These are phyloP conservation scores for Diutina catenulata DNA, from an alignment of 1,139 yeast genomes.

Conservation along the genomic window DNA sequence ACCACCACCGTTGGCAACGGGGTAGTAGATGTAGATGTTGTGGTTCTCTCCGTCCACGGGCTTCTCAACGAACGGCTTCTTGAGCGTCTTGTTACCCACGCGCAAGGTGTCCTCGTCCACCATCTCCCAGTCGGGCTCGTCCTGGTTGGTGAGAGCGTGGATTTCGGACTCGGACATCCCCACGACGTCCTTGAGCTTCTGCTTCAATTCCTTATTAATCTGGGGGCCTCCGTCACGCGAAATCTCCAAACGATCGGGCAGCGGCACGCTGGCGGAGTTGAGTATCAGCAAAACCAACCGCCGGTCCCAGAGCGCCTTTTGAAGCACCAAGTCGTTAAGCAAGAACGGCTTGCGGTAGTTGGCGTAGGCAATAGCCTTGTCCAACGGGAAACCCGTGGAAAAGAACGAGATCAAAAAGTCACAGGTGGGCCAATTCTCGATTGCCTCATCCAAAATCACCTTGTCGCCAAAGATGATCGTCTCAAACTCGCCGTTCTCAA, in stretches of 20 bases:
- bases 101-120: constrained; percentile 74
- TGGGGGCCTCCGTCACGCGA: constrained; percentile 96
- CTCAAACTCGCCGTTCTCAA: constrained; percentile 92
- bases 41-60: constrained; percentile 99
- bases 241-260: constrained; percentile 79
- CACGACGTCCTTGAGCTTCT: constrained; percentile 21
- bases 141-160: constrained; percentile 46
- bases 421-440: constrained; percentile 98
- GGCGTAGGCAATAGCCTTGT: constrained; percentile 87
- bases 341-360: constrained; percentile 81
- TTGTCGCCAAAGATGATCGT: constrained; percentile 96
- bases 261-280: constrained; percentile 74
- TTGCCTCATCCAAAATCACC: constrained; percentile 82
- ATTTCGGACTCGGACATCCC: constrained; percentile 36
- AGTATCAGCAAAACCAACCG: constrained; percentile 75
- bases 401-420: constrained; percentile 89
- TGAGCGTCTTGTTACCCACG: constrained; percentile 61
- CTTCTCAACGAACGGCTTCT: constrained; percentile 93
- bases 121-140: constrained; percentile 85
- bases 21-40: constrained; percentile 87
- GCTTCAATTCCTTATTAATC: constrained; percentile 49
- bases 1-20: constrained; percentile 88
- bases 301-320: constrained; percentile 94
- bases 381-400: constrained; percentile 92
- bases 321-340: constrained; percentile 83